A percentile compares a stretch with the other conserved stretches of the same genome.
Conservation (phyloP, 805 yeast species). For the Debaryomyces tyrocola region DNA sequence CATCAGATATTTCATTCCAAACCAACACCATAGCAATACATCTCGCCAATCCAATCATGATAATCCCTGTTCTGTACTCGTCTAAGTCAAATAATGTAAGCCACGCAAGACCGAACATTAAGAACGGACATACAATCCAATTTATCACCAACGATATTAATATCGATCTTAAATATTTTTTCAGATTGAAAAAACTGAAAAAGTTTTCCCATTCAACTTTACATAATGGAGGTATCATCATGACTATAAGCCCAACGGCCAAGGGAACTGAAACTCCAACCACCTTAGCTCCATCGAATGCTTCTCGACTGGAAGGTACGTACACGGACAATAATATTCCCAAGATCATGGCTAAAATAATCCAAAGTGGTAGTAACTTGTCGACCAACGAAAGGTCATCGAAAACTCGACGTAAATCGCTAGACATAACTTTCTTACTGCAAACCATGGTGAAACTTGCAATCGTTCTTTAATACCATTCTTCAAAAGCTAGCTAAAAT, state of each 20-base stretch:
- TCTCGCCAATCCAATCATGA: conserved; percentile 59
- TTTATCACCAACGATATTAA: conserved; percentile 45
- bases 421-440: neutral
- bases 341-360: conserved; percentile 35
- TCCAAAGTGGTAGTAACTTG: conserved; percentile 33
- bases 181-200: conserved; percentile 8
- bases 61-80: conserved; percentile 55
- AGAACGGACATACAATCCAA: conserved; percentile 57
- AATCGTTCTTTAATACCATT: no score
- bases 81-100: conserved; percentile 44
- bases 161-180: conserved; percentile 24
- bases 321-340: conserved; percentile 44
- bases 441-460: neutral
- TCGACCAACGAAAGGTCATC: conserved; percentile 29
- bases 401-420: neutral
- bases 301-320: conserved; percentile 33
- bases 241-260: conserved; percentile 51
- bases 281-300: conserved; percentile 34
- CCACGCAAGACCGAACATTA: conserved; percentile 61
- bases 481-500: no score
- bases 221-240: conserved; percentile 60
- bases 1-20: conserved; percentile 57
- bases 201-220: conserved; percentile 53
- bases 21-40: conserved; percentile 64
- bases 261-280: conserved; percentile 44